Evolutionary conservation across 2,329 filamentous ascomycete genomes (phyloP).

Genomic region (Verticillium isaacii): DNA sequence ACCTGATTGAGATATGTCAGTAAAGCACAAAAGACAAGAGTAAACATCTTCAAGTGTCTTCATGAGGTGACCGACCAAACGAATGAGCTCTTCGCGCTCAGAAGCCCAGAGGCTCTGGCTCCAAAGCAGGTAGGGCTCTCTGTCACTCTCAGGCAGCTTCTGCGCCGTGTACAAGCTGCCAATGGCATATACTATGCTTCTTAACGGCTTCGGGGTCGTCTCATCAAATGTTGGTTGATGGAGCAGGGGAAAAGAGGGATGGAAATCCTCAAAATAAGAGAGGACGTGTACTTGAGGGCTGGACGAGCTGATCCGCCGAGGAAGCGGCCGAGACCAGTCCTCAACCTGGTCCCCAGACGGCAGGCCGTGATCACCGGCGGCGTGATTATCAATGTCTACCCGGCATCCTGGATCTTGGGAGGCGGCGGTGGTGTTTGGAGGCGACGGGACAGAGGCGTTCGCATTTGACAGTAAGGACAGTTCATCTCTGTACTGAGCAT

Average conservation of each 20-base stretch:
- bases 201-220: conserved; percentile 5
- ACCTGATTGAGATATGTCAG: conserved; percentile 12
- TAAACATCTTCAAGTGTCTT: too few relatives aligned
- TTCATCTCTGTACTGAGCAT: too few relatives aligned
- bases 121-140: conserved; percentile 1
- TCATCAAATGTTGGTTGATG: conserved; percentile 13
- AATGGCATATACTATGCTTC: conserved; percentile 14
- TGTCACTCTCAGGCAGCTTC: conserved; percentile 6
- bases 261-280: conserved; percentile 17
- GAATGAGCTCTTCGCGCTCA: conserved; percentile 9
- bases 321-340: neutral
- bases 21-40: neutral
- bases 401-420: too few relatives aligned
- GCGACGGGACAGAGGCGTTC: too few relatives aligned
- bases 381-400: too few relatives aligned
- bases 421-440: too few relatives aligned
- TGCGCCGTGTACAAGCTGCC: conserved; percentile 14
- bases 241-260: conserved; percentile 16
- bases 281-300: conserved; percentile 6
- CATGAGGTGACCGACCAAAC: conserved; percentile 2
- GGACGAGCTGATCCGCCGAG: neutral
- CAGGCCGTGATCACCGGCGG: neutral
- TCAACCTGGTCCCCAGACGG: neutral
- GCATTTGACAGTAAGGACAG: too few relatives aligned
- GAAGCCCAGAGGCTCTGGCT: conserved; percentile 15